Conservation (phyloP, 176 grass and related monocot genomes). For the Rhynchospora breviuscula region DNA sequence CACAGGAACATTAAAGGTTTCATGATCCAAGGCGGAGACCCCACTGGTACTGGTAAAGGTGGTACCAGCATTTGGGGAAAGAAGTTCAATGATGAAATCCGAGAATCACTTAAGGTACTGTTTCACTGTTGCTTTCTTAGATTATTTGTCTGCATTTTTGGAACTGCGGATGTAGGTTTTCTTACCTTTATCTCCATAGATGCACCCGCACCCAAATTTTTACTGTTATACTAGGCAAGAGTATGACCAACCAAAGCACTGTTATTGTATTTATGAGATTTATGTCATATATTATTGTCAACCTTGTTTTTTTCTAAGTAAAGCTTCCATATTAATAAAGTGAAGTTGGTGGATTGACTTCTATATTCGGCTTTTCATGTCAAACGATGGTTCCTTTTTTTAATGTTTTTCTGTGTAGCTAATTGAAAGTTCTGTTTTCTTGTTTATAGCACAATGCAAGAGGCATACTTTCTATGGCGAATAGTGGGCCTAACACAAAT, state of each 20-base stretch:
- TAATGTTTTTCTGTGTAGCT: neutral
- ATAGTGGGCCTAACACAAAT: slow-evolving; percentile 89
- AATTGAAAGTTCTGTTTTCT: neutral
- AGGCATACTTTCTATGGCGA: slow-evolving; percentile 80
- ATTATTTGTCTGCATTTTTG: slow-evolving; percentile 11
- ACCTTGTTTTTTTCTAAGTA: neutral
- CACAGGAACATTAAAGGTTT: slow-evolving; percentile 98
- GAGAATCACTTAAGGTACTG: slow-evolving; percentile 76
- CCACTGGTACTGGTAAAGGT: slow-evolving; percentile 82
- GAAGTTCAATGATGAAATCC: slow-evolving; percentile 90
- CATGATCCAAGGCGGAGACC: slow-evolving; percentile 98
- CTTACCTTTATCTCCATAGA: neutral
- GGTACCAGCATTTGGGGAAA: slow-evolving; percentile 79
- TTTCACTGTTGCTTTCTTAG: neutral
- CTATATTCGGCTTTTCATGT: neutral
- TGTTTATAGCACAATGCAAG: slow-evolving; percentile 63
- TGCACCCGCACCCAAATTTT: neutral
- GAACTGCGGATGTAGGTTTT: neutral
- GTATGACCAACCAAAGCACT: neutral
- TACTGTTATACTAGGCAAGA: neutral
- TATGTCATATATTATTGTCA: neutral
- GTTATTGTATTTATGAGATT: too few relatives aligned
- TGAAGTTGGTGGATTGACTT: neutral
- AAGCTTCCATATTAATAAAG: neutral
- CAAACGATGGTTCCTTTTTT: neutral